These are phyloP conservation scores for Medicago lupulina DNA, from an alignment of 306 rosid species.

Conservation along the genomic window DNA sequence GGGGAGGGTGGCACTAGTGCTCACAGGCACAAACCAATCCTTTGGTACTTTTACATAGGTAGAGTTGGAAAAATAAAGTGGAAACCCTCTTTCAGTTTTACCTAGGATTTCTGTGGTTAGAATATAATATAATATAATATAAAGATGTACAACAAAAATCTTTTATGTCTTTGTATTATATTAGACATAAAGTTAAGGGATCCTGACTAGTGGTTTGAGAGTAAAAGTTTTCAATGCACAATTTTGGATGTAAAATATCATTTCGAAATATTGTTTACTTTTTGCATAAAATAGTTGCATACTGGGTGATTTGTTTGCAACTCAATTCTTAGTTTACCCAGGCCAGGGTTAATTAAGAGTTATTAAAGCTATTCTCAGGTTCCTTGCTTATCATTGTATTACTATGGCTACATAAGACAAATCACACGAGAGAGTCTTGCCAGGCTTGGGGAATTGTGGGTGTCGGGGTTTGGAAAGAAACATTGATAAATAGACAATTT, in stretches of 20 bases:
- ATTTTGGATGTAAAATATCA: constrained; percentile 17
- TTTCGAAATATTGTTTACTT: constrained; percentile 14
- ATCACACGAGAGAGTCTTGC: neutral
- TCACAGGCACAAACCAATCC: neutral
- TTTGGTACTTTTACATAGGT: constrained; percentile 11
- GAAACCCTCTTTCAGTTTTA: neutral
- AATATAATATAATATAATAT: neutral
- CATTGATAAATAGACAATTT: neutral
- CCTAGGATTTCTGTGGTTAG: constrained; percentile 11
- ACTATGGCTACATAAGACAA: neutral
- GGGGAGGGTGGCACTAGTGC: neutral
- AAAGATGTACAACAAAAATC: neutral
- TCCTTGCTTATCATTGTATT: constrained; percentile 7
- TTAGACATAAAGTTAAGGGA: neutral
- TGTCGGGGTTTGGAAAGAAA: constrained; percentile 11
- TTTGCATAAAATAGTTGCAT: neutral
- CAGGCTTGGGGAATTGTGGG: constrained; percentile 16
- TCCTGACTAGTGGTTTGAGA: constrained; percentile 4
- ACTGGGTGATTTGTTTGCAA: neutral
- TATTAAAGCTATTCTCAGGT: constrained; percentile 18
- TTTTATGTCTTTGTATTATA: neutral
- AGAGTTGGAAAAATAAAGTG: constrained; percentile 7
- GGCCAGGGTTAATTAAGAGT: constrained; percentile 3
- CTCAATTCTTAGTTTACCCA: neutral
- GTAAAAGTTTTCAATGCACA: neutral